Conservation (phyloP, 2,329 filamentous ascomycete genomes). For the Cladosporium sp. region DNA sequence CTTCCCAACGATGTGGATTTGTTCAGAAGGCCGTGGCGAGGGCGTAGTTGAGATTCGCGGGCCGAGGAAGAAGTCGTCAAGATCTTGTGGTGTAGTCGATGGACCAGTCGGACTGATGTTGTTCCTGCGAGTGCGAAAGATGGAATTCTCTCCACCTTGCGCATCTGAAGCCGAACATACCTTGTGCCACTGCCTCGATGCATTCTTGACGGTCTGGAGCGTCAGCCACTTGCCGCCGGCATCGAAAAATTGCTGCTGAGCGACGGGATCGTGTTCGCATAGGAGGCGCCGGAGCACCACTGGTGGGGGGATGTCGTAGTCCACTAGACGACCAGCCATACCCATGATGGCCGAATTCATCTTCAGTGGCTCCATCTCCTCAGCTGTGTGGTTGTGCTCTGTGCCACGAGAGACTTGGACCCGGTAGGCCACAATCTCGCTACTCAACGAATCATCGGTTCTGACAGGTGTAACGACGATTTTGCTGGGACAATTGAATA, state of each 20-base stretch:
- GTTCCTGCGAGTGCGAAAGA: neutral
- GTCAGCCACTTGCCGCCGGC: neutral
- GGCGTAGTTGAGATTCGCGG: neutral
- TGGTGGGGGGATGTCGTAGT: neutral
- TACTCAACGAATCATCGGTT: neutral
- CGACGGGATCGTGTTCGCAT: neutral
- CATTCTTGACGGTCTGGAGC: neutral
- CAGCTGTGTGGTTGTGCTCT: neutral
- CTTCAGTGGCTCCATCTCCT: neutral
- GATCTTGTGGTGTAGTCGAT: neutral
- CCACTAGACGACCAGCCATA: neutral
- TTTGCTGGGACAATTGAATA: neutral
- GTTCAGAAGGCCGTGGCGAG: slow-evolving; percentile 19
- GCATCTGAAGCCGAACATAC: neutral
- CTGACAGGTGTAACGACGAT: neutral
- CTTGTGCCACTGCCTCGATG: neutral
- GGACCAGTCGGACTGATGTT: neutral
- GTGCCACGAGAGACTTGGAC: neutral
- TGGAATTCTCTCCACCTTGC: neutral
- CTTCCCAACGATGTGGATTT: slow-evolving; percentile 17
- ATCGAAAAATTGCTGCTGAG: neutral
- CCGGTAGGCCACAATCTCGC: neutral
- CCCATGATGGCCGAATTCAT: neutral
- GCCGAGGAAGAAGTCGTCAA: slow-evolving; percentile 7
- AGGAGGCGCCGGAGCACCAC: neutral